Evolutionary conservation across 202 grass and related monocot genomes (phyloP), one percentile per base, ranked within the genome.

Genomic region (Schoenoplectus tabernaemontani): DNA sequence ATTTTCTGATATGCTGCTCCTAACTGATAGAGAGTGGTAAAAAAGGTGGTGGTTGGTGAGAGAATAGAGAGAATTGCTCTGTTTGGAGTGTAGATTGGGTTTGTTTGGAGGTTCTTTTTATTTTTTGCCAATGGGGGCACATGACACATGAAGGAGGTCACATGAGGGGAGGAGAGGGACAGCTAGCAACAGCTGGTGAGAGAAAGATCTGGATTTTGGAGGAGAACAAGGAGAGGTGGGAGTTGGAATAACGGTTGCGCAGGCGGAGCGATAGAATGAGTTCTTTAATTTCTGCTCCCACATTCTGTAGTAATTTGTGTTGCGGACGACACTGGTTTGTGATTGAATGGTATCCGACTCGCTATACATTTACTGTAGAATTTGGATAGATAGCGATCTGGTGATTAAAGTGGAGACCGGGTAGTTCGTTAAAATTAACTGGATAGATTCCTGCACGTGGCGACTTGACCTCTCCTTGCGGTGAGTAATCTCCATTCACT

Each of bases 121-220:
- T 67, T 67, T n/a, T n/a, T n/a, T n/a, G n/a, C 8, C 64, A 20
- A 42, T n/a, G 82, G 41, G 73, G 62, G 62, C 68, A 91, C 82
- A 86, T 90, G 91, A 83, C 83, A 83, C 83, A 84, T 88, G 89
- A 85, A 44, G 30, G 83, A 85, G 78, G 79, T 96, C 87, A 90
- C 92, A 96, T 92, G 89, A 79, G 50, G 32, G 66, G 84, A 74
- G 62, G 85, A 85, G 88, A 86, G 78, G 26, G 65, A 96, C 92
- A 96, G 89, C 92, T 92, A 92, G 85, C 85, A 83, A 77, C 92
- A 92, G 89, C 89, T 86, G 86, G 80, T 38, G 44, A 81, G 57
- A 39, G 43, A 77, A 74, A 42, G 73, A 80, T 51, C 78, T 38
- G 26, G 42, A 58, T n/a, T n/a, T n/a, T n/a, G n/a, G n/a, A n/a